Base-by-base conservation (phyloP, 2,329 filamentous ascomycete genomes). In the Colletotrichum tanaceti region DNA sequence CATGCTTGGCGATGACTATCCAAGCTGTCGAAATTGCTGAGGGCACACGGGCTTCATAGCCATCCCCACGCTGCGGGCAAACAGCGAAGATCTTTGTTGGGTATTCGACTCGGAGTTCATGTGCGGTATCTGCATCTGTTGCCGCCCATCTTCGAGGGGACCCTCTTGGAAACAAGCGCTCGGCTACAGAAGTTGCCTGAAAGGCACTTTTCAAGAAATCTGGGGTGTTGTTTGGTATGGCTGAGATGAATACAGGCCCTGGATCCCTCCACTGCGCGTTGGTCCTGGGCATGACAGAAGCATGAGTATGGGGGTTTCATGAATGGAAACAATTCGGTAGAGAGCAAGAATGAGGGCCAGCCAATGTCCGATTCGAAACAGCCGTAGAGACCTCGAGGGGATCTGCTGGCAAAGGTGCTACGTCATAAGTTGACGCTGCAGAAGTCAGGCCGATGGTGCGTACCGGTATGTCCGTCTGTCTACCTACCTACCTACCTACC, bases 81-180 rank as follows among this genome's bases (percentile, higher is more conserved):
- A 4, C 20, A 22, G 44, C 20, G 44, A 11, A 46, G 7, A 22
- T 20, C 13, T 1, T 46, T 22, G 10, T 46, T 20, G 44, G 44
- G 44, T 46, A 22, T 46, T 46, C n/a, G 4, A 11, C 18, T 4
- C 11, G 22, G 6, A 11, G 10, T 9, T 13, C 44, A 4, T 22
- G 44, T 9, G 44, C 9, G 44, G 10, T 22, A n/a, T 22, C 20
- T 20, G 44, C 44, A 4, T 22, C 44, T 46, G 10, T 39, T 20
- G 1, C 6, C 13, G 16, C 35, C 24, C 14, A n/a, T 49, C 32
- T 24, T 18, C 5, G n/a, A 39, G 41, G 18, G 18, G 7, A 16
- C 5, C 28, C 18, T 47, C 13, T 10, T 44, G 28, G 32, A 58
- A 58, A 47, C 55, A 58, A 49, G 28, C 57, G 43, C 32, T 49